These are phyloP conservation scores for Gossypium aridum DNA, from an alignment of 441 rosid genomes.

Conservation along the genomic window DNA sequence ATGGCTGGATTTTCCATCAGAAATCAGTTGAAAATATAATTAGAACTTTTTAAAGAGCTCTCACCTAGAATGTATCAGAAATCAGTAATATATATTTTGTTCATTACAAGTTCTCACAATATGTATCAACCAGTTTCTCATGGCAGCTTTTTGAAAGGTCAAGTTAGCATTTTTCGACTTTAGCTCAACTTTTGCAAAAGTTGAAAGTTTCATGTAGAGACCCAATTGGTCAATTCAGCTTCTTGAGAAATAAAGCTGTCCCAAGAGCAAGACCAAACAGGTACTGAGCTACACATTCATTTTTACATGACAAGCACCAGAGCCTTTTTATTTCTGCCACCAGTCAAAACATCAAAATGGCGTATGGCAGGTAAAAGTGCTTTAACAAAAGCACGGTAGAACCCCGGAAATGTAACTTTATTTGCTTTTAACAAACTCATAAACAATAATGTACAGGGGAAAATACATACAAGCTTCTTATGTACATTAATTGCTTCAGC, in stretches of 20 bases:
- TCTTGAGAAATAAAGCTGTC: not conserved
- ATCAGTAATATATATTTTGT: not conserved
- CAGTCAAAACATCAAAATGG: not conserved
- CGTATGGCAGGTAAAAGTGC: not conserved
- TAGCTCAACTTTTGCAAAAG: not conserved
- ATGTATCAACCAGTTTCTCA: not conserved
- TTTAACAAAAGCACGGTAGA: not conserved
- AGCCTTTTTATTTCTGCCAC: not conserved
- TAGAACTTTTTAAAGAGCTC: not conserved
- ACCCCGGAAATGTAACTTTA: not conserved
- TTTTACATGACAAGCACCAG: not conserved
- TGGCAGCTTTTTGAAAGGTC: not conserved
- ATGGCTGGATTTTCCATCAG: not conserved
- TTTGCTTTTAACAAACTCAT: not conserved
- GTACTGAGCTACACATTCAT: not conserved
- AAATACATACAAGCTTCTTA: not conserved
- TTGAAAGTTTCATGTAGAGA: not conserved
- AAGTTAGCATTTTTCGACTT: not conserved
- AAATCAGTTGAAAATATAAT: not conserved
- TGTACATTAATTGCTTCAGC: not conserved
- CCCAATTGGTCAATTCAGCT: constrained; percentile 1
- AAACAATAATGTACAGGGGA: not conserved
- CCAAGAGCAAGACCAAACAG: not conserved
- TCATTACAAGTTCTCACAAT: not conserved
- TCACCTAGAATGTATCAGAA: not conserved